Base-by-base conservation (phyloP, 768 basidiomycete species). In the Tylopilus sp. region DNA sequence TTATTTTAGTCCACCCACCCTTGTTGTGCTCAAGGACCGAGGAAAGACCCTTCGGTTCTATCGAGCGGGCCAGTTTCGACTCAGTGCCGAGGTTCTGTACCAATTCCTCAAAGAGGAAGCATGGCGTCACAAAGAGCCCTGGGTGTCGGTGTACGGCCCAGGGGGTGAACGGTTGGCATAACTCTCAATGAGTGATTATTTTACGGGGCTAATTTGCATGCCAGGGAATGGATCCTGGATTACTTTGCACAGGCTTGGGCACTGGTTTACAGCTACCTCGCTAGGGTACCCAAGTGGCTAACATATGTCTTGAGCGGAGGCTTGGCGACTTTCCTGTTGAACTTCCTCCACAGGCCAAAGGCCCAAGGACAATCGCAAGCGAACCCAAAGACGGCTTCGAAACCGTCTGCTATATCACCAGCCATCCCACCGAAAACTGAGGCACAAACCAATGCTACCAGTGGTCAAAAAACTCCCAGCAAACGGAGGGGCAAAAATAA, bases 41-140 rank as follows among this genome's bases (percentile, higher is more conserved):
- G 92, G 91, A 26, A 76, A 81, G 59, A 81, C 79, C 2, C 77
- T 95, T n/a, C 85, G 91, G 18, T 95, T 95, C 75, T 86, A 88
- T 66, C 76, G 75, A 52, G 78, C 86, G 6, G 75, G 78, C 13
- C 76, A 82, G 41, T 70, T 92, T 50, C 77, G 83, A 50, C 69
- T 90, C 6, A 76, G 71, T 26, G 75, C 79, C 3, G 82, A 83
- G 18, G 67, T 78, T 17, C 63, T 95, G 36, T 81, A 83, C 45
- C 73, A 79, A 46, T 91, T 87, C 67, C 71, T 95, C 51, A 73
- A 75, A 56, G 73, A 78, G 11, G 85, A 88, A 52, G 76, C 66
- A 18, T 94, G 83, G 80, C 73, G 75, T 50, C 62, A 73, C 3
- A 79, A 79, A n/a, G 73, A 79, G 7, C 80, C 83, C 3, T 95